Evolutionary conservation across 768 basidiomycete genomes (phyloP).

Genomic region (Suillus decipiens): DNA sequence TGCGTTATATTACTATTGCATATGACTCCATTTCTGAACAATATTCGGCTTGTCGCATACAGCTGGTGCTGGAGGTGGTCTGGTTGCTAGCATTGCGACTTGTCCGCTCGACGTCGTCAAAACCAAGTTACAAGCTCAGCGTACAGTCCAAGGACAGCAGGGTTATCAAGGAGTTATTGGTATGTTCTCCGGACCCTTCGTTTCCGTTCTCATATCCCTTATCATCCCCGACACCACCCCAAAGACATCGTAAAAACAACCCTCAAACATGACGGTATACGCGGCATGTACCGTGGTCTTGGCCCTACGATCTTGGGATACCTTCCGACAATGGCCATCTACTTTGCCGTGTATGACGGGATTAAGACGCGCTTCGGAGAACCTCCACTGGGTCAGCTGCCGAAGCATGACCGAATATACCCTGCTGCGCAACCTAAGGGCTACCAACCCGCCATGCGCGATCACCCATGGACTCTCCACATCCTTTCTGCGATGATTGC

Average conservation of each 20-base stretch:
- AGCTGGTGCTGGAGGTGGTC: slow-evolving; percentile 96
- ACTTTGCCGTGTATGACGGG: slow-evolving; percentile 96
- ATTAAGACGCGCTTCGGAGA: slow-evolving; percentile 86
- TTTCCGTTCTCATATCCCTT: slow-evolving; percentile 18
- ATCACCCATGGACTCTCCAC: slow-evolving; percentile 86
- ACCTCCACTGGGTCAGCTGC: slow-evolving; percentile 47
- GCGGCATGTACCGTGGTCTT: slow-evolving; percentile 94
- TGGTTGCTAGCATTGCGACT: slow-evolving; percentile 90
- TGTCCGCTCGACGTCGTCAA: slow-evolving; percentile 98
- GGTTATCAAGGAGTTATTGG: slow-evolving; percentile 80
- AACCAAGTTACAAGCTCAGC: slow-evolving; percentile 96
- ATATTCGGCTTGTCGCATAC: slow-evolving; percentile 8
- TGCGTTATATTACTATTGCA: slow-evolving; percentile 35
- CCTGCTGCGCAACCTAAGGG: slow-evolving; percentile 85
- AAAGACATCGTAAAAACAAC: slow-evolving; percentile 60
- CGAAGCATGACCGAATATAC: slow-evolving; percentile 54
- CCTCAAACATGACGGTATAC: slow-evolving; percentile 67
- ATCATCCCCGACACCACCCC: slow-evolving; percentile 15
- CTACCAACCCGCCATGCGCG: slow-evolving; percentile 77
- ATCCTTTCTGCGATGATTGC: slow-evolving; percentile 96
- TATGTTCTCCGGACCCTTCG: slow-evolving; percentile 36
- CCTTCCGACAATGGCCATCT: slow-evolving; percentile 98
- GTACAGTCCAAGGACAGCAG: slow-evolving; percentile 61
- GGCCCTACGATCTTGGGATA: slow-evolving; percentile 97
- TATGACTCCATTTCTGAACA: slow-evolving; percentile 3